A percentile compares a stretch with the other conserved stretches of the same genome.
phyloP scores from a whole-genome alignment of 2,329 filamentous ascomycete genomes.

The Diaporthe citrichinensis region DNA sequence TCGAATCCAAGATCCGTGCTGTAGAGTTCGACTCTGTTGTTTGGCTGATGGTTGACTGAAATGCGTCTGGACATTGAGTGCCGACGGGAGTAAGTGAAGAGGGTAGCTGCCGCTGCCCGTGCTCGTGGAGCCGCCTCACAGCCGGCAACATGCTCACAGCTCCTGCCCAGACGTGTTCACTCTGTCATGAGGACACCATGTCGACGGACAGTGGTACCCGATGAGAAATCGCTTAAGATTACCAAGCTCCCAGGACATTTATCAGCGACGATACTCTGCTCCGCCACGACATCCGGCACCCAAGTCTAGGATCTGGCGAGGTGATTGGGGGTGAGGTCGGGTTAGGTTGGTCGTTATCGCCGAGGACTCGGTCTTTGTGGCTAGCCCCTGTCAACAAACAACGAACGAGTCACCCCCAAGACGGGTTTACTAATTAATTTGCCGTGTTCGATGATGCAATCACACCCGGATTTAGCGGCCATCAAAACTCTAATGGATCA shows the following conservation, averaged over 20 bases:
- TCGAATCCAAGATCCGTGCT: neutral
- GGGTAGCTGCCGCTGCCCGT: no score
- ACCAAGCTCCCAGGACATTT: neutral
- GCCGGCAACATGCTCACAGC: neutral
- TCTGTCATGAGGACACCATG: neutral
- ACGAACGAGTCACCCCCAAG: neutral
- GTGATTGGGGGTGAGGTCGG: neutral
- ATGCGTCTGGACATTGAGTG: neutral
- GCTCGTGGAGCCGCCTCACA: no score
- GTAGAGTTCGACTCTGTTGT: no score
- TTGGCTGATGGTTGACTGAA: no score
- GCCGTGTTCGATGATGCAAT: slow-evolving; percentile 28
- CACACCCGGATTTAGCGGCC: slow-evolving; percentile 13
- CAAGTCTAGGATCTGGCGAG: neutral
- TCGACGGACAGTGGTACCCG: neutral
- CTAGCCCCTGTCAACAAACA: neutral
- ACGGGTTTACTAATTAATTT: slow-evolving; percentile 1
- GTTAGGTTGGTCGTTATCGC: neutral
- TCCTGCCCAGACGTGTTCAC: no score
- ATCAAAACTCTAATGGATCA: slow-evolving; percentile 13
- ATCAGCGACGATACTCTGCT: neutral
- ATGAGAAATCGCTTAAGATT: neutral
- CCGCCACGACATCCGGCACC: neutral
- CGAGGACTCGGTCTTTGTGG: neutral
- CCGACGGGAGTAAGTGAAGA: neutral